Evolutionary conservation across 257 asterid genomes (phyloP).

Genomic region (Ehretia macrophylla): DNA sequence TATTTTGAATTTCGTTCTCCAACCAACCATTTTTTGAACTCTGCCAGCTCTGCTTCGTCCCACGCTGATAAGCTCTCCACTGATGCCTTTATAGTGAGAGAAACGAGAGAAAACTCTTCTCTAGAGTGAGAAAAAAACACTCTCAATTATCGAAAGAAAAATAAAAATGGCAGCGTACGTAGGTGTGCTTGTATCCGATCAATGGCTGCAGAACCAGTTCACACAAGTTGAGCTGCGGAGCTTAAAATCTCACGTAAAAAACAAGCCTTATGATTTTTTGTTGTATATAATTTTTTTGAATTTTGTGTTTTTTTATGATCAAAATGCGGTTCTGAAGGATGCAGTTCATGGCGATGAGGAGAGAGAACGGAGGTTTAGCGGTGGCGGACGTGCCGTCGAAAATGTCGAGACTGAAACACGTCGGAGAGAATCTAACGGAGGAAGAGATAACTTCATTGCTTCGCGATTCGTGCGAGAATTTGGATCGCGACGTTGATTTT

Average conservation of each 20-base stretch:
- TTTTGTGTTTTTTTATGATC: neutral
- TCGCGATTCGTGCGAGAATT: slow-evolving; percentile 54
- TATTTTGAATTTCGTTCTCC: slow-evolving; percentile 33
- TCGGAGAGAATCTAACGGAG: slow-evolving; percentile 79
- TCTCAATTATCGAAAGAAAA: neutral
- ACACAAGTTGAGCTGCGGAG: slow-evolving; percentile 92
- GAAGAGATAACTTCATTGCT: slow-evolving; percentile 70
- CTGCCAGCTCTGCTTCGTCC: slow-evolving; percentile 73
- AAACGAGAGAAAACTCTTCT: slow-evolving; percentile 8
- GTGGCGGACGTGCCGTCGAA: slow-evolving; percentile 74
- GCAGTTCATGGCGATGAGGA: slow-evolving; percentile 72
- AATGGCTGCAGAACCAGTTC: slow-evolving; percentile 95
- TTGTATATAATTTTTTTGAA: neutral
- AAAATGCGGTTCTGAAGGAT: slow-evolving; percentile 18
- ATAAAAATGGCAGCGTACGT: slow-evolving; percentile 65
- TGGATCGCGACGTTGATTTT: slow-evolving; percentile 80
- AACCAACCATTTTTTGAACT: slow-evolving; percentile 17
- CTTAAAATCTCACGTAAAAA: slow-evolving; percentile 73
- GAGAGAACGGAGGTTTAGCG: slow-evolving; percentile 68
- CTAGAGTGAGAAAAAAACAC: neutral
- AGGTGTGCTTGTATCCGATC: slow-evolving; percentile 88
- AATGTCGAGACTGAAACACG: slow-evolving; percentile 82
- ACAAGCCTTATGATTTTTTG: neutral
- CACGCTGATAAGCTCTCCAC: slow-evolving; percentile 31
- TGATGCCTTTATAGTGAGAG: slow-evolving; percentile 1